Base-by-base conservation (phyloP, 345 rosid genomes). In the Litchi chinensis region DNA sequence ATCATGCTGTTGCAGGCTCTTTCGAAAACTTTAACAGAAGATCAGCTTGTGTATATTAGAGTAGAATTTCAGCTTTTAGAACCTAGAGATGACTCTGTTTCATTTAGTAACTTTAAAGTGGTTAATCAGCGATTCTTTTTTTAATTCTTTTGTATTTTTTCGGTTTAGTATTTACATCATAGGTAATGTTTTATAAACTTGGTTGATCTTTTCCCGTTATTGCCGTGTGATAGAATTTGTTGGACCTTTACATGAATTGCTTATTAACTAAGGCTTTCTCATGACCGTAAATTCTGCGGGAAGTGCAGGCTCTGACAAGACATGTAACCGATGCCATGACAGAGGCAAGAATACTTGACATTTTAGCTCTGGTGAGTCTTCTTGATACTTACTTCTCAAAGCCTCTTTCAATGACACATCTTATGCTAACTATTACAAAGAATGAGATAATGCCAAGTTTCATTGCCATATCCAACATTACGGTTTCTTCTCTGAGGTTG, bases 1-100 rank as follows among this genome's bases (percentile, higher is more conserved):
- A 40, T 76, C 72, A 22, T 48, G 41, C 48, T 62, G 52, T 26
- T 68, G 84, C 85, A 96, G 99, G 95, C 99, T 71, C 97, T 94
- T 78, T 91, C 98, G 40, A 96, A 91, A 86, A 95, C 97, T 40
- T 87, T 96, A 85, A 88, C 94, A 0, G 99, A 90, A 78, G 97
- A 94, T 37, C 95, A 90, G 79, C 93, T 94, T 48, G 83, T 86
- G 59, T 93, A 90, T 83, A 96, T 94, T 67, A 85, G 82, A 81
- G 94, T 88, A 85, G 97, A 96, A 74, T 96, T 90, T 79, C 87
- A 76, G 80, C 87, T 94, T 75, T 79, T 96, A 87, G 98, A 93
- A 79, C 99, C 99, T 57, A 87, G 80, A 50, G 90, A 91, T 63
- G 99, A 97, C 74, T 91, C 81, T 76, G 87, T 96, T 11, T 86